phyloP scores from a whole-genome alignment of 495 filamentous ascomycete species.

The Penicillium arizonense region DNA sequence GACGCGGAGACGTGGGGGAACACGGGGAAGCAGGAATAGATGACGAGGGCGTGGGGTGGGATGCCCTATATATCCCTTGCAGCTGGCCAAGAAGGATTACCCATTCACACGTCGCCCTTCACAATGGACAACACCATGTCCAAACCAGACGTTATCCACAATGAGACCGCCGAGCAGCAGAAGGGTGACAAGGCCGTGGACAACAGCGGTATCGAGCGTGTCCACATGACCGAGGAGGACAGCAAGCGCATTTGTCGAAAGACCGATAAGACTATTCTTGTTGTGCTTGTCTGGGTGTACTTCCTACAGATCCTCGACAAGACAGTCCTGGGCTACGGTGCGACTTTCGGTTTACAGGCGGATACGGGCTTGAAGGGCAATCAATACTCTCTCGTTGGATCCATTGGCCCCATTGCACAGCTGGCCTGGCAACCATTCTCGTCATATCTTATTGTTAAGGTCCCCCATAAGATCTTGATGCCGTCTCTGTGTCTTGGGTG shows the following conservation, averaged over 20 bases:
- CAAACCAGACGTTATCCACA: slow-evolving; percentile 16
- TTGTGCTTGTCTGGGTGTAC: slow-evolving; percentile 63
- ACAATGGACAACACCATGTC: slow-evolving; percentile 9
- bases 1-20: slow-evolving; percentile 11
- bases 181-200: slow-evolving; percentile 6
- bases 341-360: slow-evolving; percentile 58
- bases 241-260: slow-evolving; percentile 57
- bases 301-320: slow-evolving; percentile 67
- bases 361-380: slow-evolving; percentile 55
- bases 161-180: slow-evolving; percentile 9
- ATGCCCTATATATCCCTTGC: not conserved
- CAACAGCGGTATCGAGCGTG: slow-evolving; percentile 13
- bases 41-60: not conserved
- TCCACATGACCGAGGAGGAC: slow-evolving; percentile 50
- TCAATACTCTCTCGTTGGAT: slow-evolving; percentile 61
- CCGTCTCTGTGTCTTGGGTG: slow-evolving; percentile 54
- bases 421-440: slow-evolving; percentile 67
- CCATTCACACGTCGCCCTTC: not conserved
- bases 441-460: slow-evolving; percentile 61
- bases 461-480: slow-evolving; percentile 65
- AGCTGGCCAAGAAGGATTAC: not conserved
- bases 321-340: slow-evolving; percentile 60
- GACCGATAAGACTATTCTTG: slow-evolving; percentile 57
- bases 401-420: slow-evolving; percentile 62
- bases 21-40: not conserved